These are phyloP conservation scores for Agastache rugosa DNA, from an alignment of 257 asterid species.

Conservation along the genomic window DNA sequence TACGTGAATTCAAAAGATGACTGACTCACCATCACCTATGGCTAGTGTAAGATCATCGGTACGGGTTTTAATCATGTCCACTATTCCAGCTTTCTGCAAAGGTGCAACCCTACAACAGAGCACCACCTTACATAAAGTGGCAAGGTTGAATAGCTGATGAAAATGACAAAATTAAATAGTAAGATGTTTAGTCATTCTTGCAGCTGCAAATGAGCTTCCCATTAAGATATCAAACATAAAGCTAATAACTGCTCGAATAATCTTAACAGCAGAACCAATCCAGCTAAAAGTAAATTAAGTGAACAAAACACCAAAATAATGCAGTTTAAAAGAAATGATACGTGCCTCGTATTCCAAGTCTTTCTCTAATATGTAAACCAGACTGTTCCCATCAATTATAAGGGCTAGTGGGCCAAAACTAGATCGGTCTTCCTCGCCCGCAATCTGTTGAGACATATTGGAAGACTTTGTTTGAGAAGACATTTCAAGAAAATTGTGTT, in stretches of 20 bases:
- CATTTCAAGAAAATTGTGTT: slow-evolving; percentile 56
- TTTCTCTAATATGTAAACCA: slow-evolving; percentile 93
- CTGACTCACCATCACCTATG: slow-evolving; percentile 92
- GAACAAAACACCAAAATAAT: not conserved
- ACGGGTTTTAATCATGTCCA: slow-evolving; percentile 86
- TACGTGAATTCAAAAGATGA: slow-evolving; percentile 24
- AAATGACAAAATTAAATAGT: slow-evolving; percentile 39
- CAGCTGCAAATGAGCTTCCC: slow-evolving; percentile 21
- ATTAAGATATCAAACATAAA: slow-evolving; percentile 18
- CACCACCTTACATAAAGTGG: slow-evolving; percentile 87
- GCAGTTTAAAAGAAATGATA: slow-evolving; percentile 25
- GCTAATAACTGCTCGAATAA: slow-evolving; percentile 21
- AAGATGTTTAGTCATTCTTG: slow-evolving; percentile 40
- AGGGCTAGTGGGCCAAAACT: slow-evolving; percentile 75
- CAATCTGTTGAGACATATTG: slow-evolving; percentile 45
- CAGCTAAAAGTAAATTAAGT: not conserved
- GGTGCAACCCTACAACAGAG: slow-evolving; percentile 99
- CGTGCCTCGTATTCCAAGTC: slow-evolving; percentile 87
- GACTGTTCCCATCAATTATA: slow-evolving; percentile 96
- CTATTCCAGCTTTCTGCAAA: slow-evolving; percentile 98
- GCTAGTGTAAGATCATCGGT: slow-evolving; percentile 99
- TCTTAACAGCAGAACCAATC: slow-evolving; percentile 30
- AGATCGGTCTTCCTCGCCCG: slow-evolving; percentile 52
- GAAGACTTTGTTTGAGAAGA: slow-evolving; percentile 56
- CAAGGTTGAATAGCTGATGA: slow-evolving; percentile 88